A percentile compares a stretch with the other conserved stretches of the same genome.
These are phyloP conservation scores for Ophiostoma pallidulum DNA, from an alignment of 2,329 filamentous ascomycete species.

Conservation along the genomic window DNA sequence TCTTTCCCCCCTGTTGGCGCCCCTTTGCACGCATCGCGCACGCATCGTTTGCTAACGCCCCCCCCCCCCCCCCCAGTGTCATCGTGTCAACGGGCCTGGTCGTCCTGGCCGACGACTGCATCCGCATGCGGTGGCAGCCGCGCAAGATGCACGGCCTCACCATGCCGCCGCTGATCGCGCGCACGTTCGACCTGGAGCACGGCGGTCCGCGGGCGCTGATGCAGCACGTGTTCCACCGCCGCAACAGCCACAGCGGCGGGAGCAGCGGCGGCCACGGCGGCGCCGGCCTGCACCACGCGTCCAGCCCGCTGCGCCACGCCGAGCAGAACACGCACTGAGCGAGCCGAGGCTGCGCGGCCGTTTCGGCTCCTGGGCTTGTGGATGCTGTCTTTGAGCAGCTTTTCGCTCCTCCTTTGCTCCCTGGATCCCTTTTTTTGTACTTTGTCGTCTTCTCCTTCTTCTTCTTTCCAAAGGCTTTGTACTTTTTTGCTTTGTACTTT, in stretches of 20 bases:
- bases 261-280: not conserved
- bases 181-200: slow-evolving; percentile 26
- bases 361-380: no score
- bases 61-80: slow-evolving; percentile 56
- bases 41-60: slow-evolving; percentile 23
- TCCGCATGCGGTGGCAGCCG: slow-evolving; percentile 63
- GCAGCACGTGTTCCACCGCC: slow-evolving; percentile 26
- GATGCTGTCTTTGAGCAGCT: no score
- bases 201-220: slow-evolving; percentile 27
- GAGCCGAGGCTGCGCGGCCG: no score
- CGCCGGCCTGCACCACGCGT: slow-evolving; percentile 9
- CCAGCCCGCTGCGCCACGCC: slow-evolving; percentile 19
- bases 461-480: no score
- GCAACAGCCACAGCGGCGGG: slow-evolving; percentile 21
- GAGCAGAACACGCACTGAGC: slow-evolving; percentile 17
- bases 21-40: not conserved
- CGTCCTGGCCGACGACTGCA: slow-evolving; percentile 81
- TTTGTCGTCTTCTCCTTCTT: no score
- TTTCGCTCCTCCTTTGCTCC: no score
- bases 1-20: slow-evolving; percentile 1
- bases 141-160: slow-evolving; percentile 34
- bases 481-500: no score
- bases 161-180: slow-evolving; percentile 26
- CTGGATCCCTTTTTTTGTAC: no score
- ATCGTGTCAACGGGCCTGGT: slow-evolving; percentile 85